A percentile compares a stretch with the other conserved stretches of the same genome.
phyloP scores from a whole-genome alignment of 148 eudicot genomes.

The Vaccinium vitisidaea region DNA sequence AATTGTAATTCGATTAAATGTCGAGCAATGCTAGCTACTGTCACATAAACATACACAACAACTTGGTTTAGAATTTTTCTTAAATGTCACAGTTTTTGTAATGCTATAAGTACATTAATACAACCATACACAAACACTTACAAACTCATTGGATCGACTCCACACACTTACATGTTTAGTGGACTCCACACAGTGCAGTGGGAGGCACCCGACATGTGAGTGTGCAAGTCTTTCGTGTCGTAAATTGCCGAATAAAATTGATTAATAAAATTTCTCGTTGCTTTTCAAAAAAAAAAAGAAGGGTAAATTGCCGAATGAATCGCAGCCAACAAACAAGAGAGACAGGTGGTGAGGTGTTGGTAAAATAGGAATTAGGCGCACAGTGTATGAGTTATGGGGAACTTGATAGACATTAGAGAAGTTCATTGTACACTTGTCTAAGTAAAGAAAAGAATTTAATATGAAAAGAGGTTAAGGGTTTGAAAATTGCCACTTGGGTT shows the following conservation, averaged over 20 bases:
- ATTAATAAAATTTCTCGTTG: too few species aligned
- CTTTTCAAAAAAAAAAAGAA: too few species aligned
- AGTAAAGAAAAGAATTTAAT: not conserved
- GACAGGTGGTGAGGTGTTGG: too few species aligned
- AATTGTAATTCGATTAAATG: not conserved
- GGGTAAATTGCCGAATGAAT: too few species aligned
- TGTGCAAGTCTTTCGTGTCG: too few species aligned
- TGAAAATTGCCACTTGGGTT: constrained; percentile 2
- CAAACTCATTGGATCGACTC: too few species aligned
- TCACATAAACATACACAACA: not conserved
- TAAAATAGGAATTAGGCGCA: not conserved
- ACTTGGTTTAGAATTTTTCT: not conserved
- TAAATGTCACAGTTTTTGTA: not conserved
- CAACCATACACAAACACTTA: too few species aligned
- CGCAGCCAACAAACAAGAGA: too few species aligned
- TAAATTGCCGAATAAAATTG: too few species aligned
- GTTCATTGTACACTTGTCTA: not conserved
- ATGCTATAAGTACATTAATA: not conserved
- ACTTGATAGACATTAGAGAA: not conserved
- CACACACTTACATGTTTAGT: too few species aligned
- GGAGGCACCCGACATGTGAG: too few species aligned
- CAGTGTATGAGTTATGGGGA: not conserved
- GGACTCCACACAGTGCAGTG: too few species aligned
- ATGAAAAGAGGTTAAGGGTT: not conserved
- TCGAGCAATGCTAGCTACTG: not conserved